Evolutionary conservation across 2,329 filamentous ascomycete genomes (phyloP).

Genomic region (Dactylellina haptotyla): DNA sequence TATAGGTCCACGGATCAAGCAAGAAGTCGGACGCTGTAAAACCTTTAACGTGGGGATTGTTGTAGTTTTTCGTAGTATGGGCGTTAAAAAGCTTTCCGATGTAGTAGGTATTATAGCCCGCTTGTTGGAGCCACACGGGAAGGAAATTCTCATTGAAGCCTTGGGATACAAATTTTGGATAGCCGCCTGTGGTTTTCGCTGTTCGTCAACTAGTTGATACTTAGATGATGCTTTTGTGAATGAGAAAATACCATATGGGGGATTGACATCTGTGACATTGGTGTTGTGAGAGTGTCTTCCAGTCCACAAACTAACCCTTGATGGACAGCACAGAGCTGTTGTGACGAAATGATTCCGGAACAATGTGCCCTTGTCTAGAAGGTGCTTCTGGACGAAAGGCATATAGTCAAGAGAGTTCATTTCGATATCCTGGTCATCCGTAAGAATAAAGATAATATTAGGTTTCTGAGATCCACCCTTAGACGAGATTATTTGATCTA

Average conservation of each 20-base stretch:
- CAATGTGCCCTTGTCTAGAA: slow-evolving; percentile 69
- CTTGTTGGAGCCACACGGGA: slow-evolving; percentile 75
- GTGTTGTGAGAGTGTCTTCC: slow-evolving; percentile 76
- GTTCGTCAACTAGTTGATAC: no score
- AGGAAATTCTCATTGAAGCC: slow-evolving; percentile 75
- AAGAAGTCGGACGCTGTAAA: slow-evolving; percentile 72
- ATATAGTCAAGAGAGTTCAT: slow-evolving; percentile 72
- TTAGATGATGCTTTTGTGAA: not conserved
- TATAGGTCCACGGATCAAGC: slow-evolving; percentile 74
- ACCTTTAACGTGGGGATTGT: slow-evolving; percentile 68
- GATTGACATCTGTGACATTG: slow-evolving; percentile 71
- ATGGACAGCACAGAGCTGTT: slow-evolving; percentile 74
- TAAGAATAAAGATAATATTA: slow-evolving; percentile 75
- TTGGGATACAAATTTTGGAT: slow-evolving; percentile 73
- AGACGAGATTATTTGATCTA: slow-evolving; percentile 5
- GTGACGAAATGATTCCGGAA: slow-evolving; percentile 74
- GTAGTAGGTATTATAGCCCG: slow-evolving; percentile 77
- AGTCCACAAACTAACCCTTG: slow-evolving; percentile 73
- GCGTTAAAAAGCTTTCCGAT: slow-evolving; percentile 78
- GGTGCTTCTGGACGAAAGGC: slow-evolving; percentile 68
- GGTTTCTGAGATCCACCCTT: slow-evolving; percentile 58
- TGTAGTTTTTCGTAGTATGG: slow-evolving; percentile 71
- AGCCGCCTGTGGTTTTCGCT: slow-evolving; percentile 68
- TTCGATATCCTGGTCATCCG: slow-evolving; percentile 74
- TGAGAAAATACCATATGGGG: slow-evolving; percentile 65